Evolutionary conservation across 306 rosid species (phyloP), one percentile per base, ranked within the genome.

Genomic region (Sechiopsis laciniata): DNA sequence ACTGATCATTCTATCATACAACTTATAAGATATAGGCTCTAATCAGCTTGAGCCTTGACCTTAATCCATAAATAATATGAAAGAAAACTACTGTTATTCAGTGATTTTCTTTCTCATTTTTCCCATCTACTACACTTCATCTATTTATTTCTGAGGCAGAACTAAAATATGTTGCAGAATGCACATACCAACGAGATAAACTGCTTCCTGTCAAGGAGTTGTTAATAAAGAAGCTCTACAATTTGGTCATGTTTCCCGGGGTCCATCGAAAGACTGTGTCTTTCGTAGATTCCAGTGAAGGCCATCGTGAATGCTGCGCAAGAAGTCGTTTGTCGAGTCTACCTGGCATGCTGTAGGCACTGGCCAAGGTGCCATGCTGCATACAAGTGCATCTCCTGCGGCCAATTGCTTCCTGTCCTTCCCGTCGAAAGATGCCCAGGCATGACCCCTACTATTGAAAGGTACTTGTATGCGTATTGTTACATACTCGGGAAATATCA

Each of bases 331-430:
- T 3, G 99, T 94, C 17, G 99, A 91, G 84, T 94, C 99, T 73
- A 75, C 86, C 54, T 68, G 78, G 80, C 97, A 94, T 0, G 97
- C 97, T 4, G 97, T 94, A 52, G 99, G 97, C 79, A 94, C 99
- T 3, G 99, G 99, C 97, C 99, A 94, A 1, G 90, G 92, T 16
- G 99, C 99, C 96, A 94, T 91, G 82, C 95, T 91, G 87, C 97
- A 91, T 10, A 91, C 91, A 12, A 94, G 91, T 37, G 99, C 97
- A 68, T 94, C 97, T 19, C 99, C 99, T 1, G 99, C 90, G 20
- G 81, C 88, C 76, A 94, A 57, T 76, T 81, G 84, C 67, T 89
- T 91, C 88, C 97, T 81, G 87, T 85, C 89, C 82, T 91, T 94
- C 17, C 99, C 99, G 48, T 94, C 99, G 75, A 94, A 94, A 2